Evolutionary conservation across 306 rosid species (phyloP).

Genomic region (Acacia melanoxylon): DNA sequence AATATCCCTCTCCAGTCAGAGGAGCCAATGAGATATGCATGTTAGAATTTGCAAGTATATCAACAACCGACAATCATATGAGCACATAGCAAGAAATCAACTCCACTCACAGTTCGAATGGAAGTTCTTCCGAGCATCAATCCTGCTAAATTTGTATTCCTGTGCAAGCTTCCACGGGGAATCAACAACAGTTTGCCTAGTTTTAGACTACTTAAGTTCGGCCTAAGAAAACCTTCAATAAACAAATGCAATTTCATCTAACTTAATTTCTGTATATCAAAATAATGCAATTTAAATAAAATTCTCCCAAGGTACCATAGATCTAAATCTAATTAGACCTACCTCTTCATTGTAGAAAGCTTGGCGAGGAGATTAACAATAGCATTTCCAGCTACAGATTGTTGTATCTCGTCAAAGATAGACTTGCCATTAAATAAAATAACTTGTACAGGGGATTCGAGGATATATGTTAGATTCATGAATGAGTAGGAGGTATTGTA

Average conservation of each 20-base stretch:
- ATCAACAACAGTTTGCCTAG: constrained; percentile 74
- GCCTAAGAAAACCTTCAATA: constrained; percentile 67
- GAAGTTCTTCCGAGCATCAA: constrained; percentile 73
- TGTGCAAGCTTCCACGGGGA: constrained; percentile 67
- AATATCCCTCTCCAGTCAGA: constrained; percentile 29
- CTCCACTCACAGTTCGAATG: constrained; percentile 77
- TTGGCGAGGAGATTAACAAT: constrained; percentile 58
- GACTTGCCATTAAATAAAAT: constrained; percentile 25
- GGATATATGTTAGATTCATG: constrained; percentile 25
- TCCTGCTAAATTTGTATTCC: constrained; percentile 58
- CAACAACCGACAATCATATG: constrained; percentile 7
- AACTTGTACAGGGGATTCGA: background rate
- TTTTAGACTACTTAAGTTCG: constrained; percentile 78
- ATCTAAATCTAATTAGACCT: constrained; percentile 25
- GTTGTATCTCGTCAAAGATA: constrained; percentile 65
- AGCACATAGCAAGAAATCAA: constrained; percentile 21
- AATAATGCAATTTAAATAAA: constrained; percentile 12
- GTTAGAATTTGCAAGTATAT: constrained; percentile 11
- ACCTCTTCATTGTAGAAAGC: constrained; percentile 84
- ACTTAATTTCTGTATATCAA: constrained; percentile 8
- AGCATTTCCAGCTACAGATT: constrained; percentile 64
- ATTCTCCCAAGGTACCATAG: background rate
- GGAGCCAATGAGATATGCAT: constrained; percentile 23
- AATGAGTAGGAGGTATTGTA: too few relatives aligned
- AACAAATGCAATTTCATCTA: constrained; percentile 1